Percentiles rank a stretch among this genome's conserved stretches.
Conservation (phyloP, 2,329 filamentous ascomycete species). For the Colletotrichum musae region DNA sequence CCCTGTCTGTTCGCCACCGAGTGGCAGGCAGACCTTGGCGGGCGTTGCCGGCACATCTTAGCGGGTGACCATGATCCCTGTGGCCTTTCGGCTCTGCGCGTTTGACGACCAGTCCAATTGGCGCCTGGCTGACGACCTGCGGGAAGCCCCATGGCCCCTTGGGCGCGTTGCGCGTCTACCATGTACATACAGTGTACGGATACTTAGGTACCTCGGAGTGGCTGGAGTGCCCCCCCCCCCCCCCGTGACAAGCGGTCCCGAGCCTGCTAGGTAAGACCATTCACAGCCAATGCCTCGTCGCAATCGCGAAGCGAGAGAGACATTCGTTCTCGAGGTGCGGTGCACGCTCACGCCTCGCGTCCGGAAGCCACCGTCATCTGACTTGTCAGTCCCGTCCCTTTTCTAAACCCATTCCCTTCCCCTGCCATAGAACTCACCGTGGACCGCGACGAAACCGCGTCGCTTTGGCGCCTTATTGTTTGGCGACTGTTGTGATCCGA, state of each 20-base stretch:
- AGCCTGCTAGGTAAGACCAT: constrained; percentile 13
- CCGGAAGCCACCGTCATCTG: constrained; percentile 33
- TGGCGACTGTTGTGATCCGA: not conserved
- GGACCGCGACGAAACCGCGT: constrained; percentile 18
- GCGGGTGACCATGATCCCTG: too few relatives aligned
- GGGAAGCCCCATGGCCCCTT: constrained; percentile 8
- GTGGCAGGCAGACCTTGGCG: constrained; percentile 21
- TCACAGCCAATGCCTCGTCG: constrained; percentile 34
- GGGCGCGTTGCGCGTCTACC: not conserved
- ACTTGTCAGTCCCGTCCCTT: constrained; percentile 2
- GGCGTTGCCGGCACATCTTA: not conserved
- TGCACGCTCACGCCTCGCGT: constrained; percentile 25
- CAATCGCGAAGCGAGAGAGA: constrained; percentile 29
- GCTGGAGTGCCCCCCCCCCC: constrained; percentile 7
- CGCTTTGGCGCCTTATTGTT: not conserved
- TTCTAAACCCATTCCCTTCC: not conserved
- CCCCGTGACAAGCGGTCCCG: constrained; percentile 8
- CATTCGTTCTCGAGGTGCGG: constrained; percentile 34
- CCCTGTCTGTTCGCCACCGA: constrained; percentile 4
- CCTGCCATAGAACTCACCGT: not conserved
- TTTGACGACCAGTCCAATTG: too few relatives aligned
- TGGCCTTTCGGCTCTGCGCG: too few relatives aligned
- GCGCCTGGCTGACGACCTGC: not conserved
- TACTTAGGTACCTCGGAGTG: constrained; percentile 26
- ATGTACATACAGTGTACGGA: too few relatives aligned